These are phyloP conservation scores for Uronychia setigera DNA, from an alignment of 73 alveolate genomes.

Conservation along the genomic window DNA sequence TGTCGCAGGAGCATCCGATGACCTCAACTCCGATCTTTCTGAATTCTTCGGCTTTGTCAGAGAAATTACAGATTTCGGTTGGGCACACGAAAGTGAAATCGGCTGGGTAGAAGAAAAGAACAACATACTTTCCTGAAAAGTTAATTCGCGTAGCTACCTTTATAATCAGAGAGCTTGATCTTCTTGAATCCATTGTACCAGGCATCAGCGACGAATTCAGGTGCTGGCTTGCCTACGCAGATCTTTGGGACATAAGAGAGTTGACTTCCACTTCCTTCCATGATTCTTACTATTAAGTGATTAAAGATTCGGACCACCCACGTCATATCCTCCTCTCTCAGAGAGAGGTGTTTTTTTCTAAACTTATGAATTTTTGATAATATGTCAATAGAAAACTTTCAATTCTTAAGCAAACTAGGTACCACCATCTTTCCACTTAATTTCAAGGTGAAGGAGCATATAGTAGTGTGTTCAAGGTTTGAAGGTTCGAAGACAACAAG, in stretches of 20 bases:
- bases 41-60: conserved; percentile 82
- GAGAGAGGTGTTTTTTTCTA: too few relatives aligned
- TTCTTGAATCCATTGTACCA: conserved; percentile 66
- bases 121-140: conserved; percentile 51
- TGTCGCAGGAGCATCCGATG: conserved; percentile 86
- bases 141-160: conserved; percentile 24
- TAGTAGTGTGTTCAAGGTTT: conserved; percentile 59
- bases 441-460: conserved; percentile 76
- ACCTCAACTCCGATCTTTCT: conserved; percentile 84
- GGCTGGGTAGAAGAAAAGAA: conserved; percentile 92
- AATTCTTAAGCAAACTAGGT: too few relatives aligned
- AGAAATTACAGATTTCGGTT: conserved; percentile 79
- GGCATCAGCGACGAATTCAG: conserved; percentile 31
- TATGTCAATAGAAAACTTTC: too few relatives aligned
- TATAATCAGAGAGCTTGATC: conserved; percentile 42
- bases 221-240: too few relatives aligned
- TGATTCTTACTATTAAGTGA: too few relatives aligned
- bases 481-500: conserved; percentile 41
- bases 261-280: too few relatives aligned
- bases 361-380: too few relatives aligned
- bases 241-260: too few relatives aligned
- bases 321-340: too few relatives aligned
- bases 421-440: too few relatives aligned
- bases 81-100: conserved; percentile 96
- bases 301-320: too few relatives aligned